These are phyloP conservation scores for Talaromyces trachyspermus DNA, from an alignment of 495 filamentous ascomycete species.

Conservation along the genomic window DNA sequence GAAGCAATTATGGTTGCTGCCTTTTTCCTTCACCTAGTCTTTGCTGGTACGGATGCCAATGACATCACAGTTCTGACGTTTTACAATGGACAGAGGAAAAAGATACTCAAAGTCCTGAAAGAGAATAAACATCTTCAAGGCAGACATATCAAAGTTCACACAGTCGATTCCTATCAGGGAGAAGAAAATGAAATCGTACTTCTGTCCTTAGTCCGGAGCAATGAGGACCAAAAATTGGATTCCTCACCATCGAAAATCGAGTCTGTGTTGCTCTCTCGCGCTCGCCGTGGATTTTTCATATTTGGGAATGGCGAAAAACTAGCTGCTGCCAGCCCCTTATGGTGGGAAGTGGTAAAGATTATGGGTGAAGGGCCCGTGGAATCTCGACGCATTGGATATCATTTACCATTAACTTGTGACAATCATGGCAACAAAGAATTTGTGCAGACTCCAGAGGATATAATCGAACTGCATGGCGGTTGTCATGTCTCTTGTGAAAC, in stretches of 20 bases:
- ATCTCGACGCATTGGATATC: slow-evolving; percentile 23
- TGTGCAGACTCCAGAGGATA: slow-evolving; percentile 33
- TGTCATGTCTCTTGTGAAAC: slow-evolving; percentile 32
- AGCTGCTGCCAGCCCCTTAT: slow-evolving; percentile 21
- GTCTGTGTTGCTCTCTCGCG: slow-evolving; percentile 89
- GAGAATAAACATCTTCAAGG: slow-evolving; percentile 41
- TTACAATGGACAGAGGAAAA: slow-evolving; percentile 79
- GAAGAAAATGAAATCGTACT: slow-evolving; percentile 87
- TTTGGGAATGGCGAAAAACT: slow-evolving; percentile 70
- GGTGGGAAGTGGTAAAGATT: slow-evolving; percentile 27
- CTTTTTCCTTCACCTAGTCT: slow-evolving; percentile 64
- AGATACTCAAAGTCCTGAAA: slow-evolving; percentile 47
- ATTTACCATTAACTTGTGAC: slow-evolving; percentile 32
- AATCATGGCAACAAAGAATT: slow-evolving; percentile 28
- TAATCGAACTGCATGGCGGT: slow-evolving; percentile 43
- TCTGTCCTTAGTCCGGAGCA: slow-evolving; percentile 78
- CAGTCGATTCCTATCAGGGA: slow-evolving; percentile 90
- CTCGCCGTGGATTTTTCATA: slow-evolving; percentile 76
- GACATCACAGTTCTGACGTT: slow-evolving; percentile 85
- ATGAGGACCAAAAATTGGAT: slow-evolving; percentile 55
- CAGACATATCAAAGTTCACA: slow-evolving; percentile 58
- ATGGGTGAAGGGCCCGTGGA: slow-evolving; percentile 16
- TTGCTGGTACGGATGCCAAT: slow-evolving; percentile 50
- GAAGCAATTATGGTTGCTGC: slow-evolving; percentile 74
- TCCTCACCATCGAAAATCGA: slow-evolving; percentile 67